phyloP scores from a whole-genome alignment of 2,329 filamentous ascomycete species.

The Coniella vitis region DNA sequence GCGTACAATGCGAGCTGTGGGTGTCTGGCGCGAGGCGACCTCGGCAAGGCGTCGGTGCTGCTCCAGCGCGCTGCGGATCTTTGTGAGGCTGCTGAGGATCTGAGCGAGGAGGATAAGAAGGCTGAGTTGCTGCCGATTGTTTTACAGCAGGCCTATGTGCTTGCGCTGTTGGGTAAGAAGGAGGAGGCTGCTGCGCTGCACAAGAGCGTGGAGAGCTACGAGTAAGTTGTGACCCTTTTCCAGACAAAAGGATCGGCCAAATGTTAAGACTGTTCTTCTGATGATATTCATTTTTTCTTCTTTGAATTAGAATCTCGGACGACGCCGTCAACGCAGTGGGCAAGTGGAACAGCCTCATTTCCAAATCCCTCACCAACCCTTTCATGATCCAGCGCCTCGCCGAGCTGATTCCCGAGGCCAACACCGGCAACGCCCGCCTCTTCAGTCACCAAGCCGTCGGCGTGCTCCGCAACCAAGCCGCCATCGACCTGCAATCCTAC shows the following conservation, averaged over 20 bases:
- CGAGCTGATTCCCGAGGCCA: conserved; percentile 44
- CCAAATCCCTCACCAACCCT: conserved; percentile 50
- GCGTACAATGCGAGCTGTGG: conserved; percentile 75
- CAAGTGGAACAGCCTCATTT: conserved; percentile 52
- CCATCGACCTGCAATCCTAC: conserved; percentile 57
- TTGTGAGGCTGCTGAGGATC: conserved; percentile 66
- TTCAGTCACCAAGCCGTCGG: conserved; percentile 65
- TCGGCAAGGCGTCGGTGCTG: conserved; percentile 57
- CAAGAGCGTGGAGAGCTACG: conserved; percentile 51
- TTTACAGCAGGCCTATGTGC: conserved; percentile 69
- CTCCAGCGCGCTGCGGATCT: conserved; percentile 64
- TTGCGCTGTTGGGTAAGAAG: conserved; percentile 57
- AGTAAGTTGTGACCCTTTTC: conserved; percentile 40
- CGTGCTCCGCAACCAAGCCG: conserved; percentile 55
- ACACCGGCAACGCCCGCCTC: conserved; percentile 52
- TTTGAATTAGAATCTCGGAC: conserved; percentile 57
- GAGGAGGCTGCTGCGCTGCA: conserved; percentile 60
- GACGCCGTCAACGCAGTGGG: conserved; percentile 59
- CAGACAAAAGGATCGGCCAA: no score
- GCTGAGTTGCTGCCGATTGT: conserved; percentile 69
- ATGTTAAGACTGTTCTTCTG: conserved; percentile 30
- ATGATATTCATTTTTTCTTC: no score
- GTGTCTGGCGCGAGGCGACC: conserved; percentile 62
- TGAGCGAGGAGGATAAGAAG: conserved; percentile 67
- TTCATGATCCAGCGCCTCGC: conserved; percentile 60